Base-by-base conservation (phyloP, 306 rosid genomes). In the Canavalia ensiformis region DNA sequence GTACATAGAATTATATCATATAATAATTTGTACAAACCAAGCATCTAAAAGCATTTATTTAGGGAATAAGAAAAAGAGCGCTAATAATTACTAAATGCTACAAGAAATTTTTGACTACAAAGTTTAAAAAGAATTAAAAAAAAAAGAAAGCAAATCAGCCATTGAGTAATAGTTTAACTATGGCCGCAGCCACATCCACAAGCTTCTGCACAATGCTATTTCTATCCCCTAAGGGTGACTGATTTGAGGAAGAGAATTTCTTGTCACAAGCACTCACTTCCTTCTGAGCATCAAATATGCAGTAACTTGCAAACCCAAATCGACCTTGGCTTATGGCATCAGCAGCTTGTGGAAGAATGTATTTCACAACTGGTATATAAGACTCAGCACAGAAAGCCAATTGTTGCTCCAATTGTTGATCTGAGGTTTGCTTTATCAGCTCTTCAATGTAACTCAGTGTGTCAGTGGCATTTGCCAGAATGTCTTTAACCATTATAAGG, bases 341-440 rank as follows among this genome's bases (percentile, higher is more conserved):
- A 78, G 91, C 90, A 1, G 97, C 95, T 67, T 94, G 95, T 4
- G 98, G 97, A 0, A 94, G 86, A 80, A 75, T 94, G 66, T 85
- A 94, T 52, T 86, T 94, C 74, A 94, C 98, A 7, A 89, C 83
- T 2, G 94, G 98, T 9, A 94, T 92, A 66, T 90, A 94, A 47
- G 91, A 71, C 74, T 94, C 95, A 13, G 97, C 98, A 63, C 97
- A 94, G 83, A 84, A 82, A 6, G 98, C 97, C 81, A 94, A 63
- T 13, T 89, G 79, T 47, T 86, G 88, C 85, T 94, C 92, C 60
- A 89, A 33, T 4, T 86, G 54, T 63, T 66, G 80, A 13, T 89
- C 90, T 30, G 89, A 42, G 28, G 88, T 77, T 0, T 84, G 74
- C 68, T 89, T 89, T 6, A 87, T 86, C 11, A 90, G 54, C 10